Conservation (phyloP, 805 yeast genomes). For the Cyberlindnera xishuangbannaensis region DNA sequence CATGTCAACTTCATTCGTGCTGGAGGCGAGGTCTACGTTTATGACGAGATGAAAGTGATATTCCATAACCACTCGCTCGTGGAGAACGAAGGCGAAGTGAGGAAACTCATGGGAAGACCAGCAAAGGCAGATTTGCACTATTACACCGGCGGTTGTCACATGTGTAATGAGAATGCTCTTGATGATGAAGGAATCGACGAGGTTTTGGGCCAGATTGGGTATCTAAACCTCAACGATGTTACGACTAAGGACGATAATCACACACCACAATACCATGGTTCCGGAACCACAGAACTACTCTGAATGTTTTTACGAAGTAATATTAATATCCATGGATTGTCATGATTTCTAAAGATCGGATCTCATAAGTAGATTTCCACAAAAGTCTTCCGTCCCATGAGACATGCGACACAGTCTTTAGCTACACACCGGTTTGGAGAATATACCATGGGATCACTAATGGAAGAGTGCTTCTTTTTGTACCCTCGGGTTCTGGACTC, state of each 20-base stretch:
- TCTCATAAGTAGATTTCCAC: constrained; percentile 53
- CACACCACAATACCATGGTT: background rate
- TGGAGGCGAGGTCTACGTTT: constrained; percentile 24
- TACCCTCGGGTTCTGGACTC: constrained; percentile 14
- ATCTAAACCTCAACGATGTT: background rate
- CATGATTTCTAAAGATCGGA: too few species aligned
- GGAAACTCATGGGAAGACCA: constrained; percentile 18
- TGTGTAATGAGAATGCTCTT: constrained; percentile 5
- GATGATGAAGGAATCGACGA: constrained; percentile 2
- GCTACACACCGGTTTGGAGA: constrained; percentile 61
- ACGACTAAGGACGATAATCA: too few species aligned
- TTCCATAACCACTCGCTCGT: constrained; percentile 21
- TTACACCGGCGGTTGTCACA: constrained; percentile 12
- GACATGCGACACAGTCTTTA: constrained; percentile 36
- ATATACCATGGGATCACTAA: constrained; percentile 34
- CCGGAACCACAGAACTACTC: constrained; percentile 1
- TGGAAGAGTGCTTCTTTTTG: constrained; percentile 14
- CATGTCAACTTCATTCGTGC: constrained; percentile 22
- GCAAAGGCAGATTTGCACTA: constrained; percentile 20
- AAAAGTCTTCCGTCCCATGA: constrained; percentile 45
- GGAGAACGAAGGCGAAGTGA: constrained; percentile 15
- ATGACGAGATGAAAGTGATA: constrained; percentile 27
- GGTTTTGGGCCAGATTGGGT: too few species aligned
- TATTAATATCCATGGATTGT: too few species aligned
- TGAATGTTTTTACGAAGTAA: background rate